Evolutionary conservation across 2,329 filamentous ascomycete genomes (phyloP).

Genomic region (Fusarium longipes): DNA sequence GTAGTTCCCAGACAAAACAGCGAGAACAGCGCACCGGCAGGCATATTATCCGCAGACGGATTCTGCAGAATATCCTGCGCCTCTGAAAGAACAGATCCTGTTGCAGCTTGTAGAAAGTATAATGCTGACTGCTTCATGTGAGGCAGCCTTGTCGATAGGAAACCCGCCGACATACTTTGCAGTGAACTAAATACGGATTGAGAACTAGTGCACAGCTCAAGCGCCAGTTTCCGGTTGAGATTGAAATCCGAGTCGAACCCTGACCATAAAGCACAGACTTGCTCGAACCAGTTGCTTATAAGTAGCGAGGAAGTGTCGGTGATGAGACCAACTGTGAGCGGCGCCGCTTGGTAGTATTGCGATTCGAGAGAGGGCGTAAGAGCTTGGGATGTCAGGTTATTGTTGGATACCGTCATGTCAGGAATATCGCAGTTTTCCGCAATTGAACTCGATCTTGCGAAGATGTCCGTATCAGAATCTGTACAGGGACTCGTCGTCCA

Average conservation of each 20-base stretch:
- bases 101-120: slow-evolving; percentile 51
- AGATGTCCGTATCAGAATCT: slow-evolving; percentile 28
- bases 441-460: slow-evolving; percentile 18
- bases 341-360: slow-evolving; percentile 28
- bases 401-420: slow-evolving; percentile 4
- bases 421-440: not conserved
- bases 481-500: slow-evolving; percentile 34
- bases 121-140: slow-evolving; percentile 52
- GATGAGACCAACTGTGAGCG: slow-evolving; percentile 37
- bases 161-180: slow-evolving; percentile 57
- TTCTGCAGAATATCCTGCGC: slow-evolving; percentile 45
- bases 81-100: slow-evolving; percentile 51
- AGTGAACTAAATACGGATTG: slow-evolving; percentile 53
- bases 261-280: slow-evolving; percentile 56
- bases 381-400: slow-evolving; percentile 14
- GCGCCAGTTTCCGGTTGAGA: slow-evolving; percentile 54
- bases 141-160: slow-evolving; percentile 50
- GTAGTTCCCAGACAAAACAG: slow-evolving; percentile 56
- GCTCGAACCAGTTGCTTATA: slow-evolving; percentile 54
- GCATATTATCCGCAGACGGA: slow-evolving; percentile 41
- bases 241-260: slow-evolving; percentile 55
- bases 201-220: slow-evolving; percentile 52
- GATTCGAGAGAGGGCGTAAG: slow-evolving; percentile 15
- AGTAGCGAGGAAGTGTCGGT: slow-evolving; percentile 50
- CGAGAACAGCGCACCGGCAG: slow-evolving; percentile 52